Evolutionary conservation across 257 asterid genomes (phyloP), one percentile per base, ranked within the genome.

Genomic region (Solanum chmielewskii): DNA sequence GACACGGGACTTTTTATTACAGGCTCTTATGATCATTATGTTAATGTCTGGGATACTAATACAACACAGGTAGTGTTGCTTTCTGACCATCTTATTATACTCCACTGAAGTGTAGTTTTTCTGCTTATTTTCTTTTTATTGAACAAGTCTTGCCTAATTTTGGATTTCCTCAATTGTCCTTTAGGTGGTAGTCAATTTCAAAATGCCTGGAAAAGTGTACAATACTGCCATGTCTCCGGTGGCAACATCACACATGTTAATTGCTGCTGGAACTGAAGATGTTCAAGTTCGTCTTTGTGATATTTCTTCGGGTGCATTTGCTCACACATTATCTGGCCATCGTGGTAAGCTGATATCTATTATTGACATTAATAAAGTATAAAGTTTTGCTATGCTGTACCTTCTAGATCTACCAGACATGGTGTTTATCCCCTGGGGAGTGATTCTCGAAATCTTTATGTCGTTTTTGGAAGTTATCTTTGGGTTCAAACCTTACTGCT

Each of bases 251-350:
- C 99, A 97, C 90, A 97, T 95, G 99, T 91, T 97, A 78, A 94
- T 97, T 90, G 99, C 99, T 86, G 91, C 98, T 87, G 99, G 98
- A 88, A 93, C 98, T 83, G 99, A 97, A 89, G 99, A 97, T 90
- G 99, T 96, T 89, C 99, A 97, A 93, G 99, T 97, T 89, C 98
- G 99, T 86, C 92, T 97, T 49, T 97, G 99, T 93, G 99, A 97
- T 91, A 93, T 97, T 89, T 93, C 95, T 56, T 96, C 99, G 77
- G 99, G 99, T 86, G 98, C 99, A 88, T 97, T 95, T 91, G 89
- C 99, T 69, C 99, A 97, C 91, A 97, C 99, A 45, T 92, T 97
- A 90, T 97, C 99, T 81, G 99, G 99, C 83, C 99, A 97, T 91
- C 99, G 98, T 73, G 99, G 99, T 97, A 97, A 78, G 98, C 16